Evolutionary conservation across 768 basidiomycete species (phyloP).

Genomic region (Coprinopsis sp.): DNA sequence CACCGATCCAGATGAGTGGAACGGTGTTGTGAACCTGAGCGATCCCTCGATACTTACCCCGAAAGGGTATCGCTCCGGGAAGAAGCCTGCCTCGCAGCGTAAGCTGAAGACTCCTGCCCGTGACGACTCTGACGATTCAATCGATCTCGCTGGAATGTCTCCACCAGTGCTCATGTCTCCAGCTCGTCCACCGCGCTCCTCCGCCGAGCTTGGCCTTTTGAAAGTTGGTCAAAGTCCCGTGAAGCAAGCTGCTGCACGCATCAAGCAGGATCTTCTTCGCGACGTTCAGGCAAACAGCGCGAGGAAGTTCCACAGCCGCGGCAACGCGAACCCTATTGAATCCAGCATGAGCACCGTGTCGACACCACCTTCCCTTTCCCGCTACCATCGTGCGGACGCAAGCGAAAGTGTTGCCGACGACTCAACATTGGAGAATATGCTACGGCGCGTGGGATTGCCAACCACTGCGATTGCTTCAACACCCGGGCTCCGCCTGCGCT

Average conservation of each 20-base stretch:
- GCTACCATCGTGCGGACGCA: constrained; percentile 48
- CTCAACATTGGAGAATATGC: constrained; percentile 64
- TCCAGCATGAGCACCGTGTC: constrained; percentile 68
- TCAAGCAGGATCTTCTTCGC: constrained; percentile 59
- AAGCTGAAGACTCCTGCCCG: constrained; percentile 19
- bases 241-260: constrained; percentile 66
- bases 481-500: constrained; percentile 19
- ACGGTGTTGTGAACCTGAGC: constrained; percentile 69
- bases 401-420: constrained; percentile 49
- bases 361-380: constrained; percentile 65
- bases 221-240: constrained; percentile 60
- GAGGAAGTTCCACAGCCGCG: constrained; percentile 20
- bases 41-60: constrained; percentile 50
- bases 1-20: constrained; percentile 53
- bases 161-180: constrained; percentile 56
- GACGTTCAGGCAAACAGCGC: constrained; percentile 42
- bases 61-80: constrained; percentile 26
- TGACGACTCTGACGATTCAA: constrained; percentile 42
- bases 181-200: constrained; percentile 45
- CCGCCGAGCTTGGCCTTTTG: constrained; percentile 42
- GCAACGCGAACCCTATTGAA: constrained; percentile 29
- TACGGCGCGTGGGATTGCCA: constrained; percentile 52
- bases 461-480: constrained; percentile 20
- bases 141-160: constrained; percentile 52
- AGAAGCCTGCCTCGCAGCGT: constrained; percentile 19